phyloP scores from a whole-genome alignment of 148 eudicot genomes.

The Talinum fruticosum region DNA sequence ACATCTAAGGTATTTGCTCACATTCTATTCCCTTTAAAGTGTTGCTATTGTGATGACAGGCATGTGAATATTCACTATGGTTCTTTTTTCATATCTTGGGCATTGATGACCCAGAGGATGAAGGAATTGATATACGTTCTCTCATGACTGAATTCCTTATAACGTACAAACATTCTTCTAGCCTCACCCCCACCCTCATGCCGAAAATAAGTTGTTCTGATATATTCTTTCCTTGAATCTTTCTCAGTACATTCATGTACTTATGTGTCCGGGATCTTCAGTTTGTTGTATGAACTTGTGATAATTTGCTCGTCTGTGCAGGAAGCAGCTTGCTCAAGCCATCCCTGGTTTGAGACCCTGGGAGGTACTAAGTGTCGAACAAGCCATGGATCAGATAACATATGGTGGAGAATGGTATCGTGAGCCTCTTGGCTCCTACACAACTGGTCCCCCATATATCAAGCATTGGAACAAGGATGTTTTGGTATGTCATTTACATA shows the following conservation, averaged over 20 bases:
- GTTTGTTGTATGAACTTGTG: constrained; percentile 8
- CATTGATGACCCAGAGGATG: background rate
- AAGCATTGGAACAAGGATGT: constrained; percentile 57
- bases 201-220: too few relatives aligned
- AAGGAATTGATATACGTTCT: background rate
- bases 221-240: background rate
- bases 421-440: constrained; percentile 67
- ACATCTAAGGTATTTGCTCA: constrained; percentile 53
- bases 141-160: background rate
- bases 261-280: background rate
- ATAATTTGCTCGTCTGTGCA: constrained; percentile 23
- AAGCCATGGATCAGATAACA: constrained; percentile 87
- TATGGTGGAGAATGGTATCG: constrained; percentile 80
- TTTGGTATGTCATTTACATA: constrained; percentile 36
- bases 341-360: constrained; percentile 89
- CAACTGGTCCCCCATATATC: constrained; percentile 89
- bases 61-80: background rate
- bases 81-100: background rate
- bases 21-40: background rate
- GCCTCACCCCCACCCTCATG: background rate
- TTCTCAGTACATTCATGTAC: background rate
- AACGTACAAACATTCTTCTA: background rate
- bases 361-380: constrained; percentile 88
- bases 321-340: constrained; percentile 56
- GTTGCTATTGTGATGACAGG: background rate